Base-by-base conservation (phyloP, 176 grass and related monocot species). In the Dendrocalamus sinicus region DNA sequence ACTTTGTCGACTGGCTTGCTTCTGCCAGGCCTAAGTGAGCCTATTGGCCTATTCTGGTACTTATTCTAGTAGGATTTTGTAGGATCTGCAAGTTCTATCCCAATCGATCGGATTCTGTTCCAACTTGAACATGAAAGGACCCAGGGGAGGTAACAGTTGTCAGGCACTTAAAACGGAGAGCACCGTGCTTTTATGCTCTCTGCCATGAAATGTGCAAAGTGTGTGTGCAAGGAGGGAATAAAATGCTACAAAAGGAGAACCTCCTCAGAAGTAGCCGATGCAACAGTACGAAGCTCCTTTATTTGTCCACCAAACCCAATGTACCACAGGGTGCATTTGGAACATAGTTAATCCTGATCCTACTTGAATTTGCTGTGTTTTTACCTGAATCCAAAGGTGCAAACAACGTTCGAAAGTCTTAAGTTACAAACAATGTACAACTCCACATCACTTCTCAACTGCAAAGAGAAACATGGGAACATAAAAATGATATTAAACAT, bases 251-350 rank as follows among this genome's bases (percentile, higher is more conserved):
- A 47, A 37, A 77, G 78, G 35, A 71, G 78, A 55, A 72, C 55
- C 72, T 78, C 78, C 22, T 54, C 22, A 68, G 72, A 90, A 72
- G 78, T 78, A 70, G 83, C 83, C 72, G 78, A 81, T 50, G 80
- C 40, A 83, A 79, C 68, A 74, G 67, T 70, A 78, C 57, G 15
- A 72, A 78, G 11, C 52, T 16, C 52, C 65, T 83, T 78, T 83
- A 90, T 72, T 57, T 82, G 79, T 32, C 48, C 79, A 87, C 67
- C 58, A 72, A 90, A 83, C 84, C 78, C 79, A 59, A 50, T 55
- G 84, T 71, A 60, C 59, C 79, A 78, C 40, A 17, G 17, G 52
- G 24, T 28, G 65, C 88, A 72, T 83, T 65, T 70, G 82, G 30
- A 85, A 70, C 72, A 63, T 81, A 77, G 78, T 50, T 86, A 76